Percentiles rank a stretch among this genome's conserved stretches.
These are phyloP conservation scores for Chytriomyces confervae DNA, from an alignment of 192 early-diverging fungal genomes.

Conservation along the genomic window DNA sequence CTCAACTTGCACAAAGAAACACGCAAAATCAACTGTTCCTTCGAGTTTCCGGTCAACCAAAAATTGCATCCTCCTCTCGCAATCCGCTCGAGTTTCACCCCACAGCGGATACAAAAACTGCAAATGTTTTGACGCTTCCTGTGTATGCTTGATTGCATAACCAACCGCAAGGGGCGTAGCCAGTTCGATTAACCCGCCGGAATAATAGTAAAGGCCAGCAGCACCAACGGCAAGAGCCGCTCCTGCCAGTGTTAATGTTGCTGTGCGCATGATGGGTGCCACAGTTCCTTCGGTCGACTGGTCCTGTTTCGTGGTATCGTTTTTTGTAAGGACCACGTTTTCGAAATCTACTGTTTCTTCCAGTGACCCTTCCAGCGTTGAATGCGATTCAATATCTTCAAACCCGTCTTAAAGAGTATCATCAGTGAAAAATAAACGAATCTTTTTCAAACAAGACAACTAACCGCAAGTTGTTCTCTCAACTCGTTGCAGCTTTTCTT, in stretches of 20 bases:
- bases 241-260: constrained; percentile 25
- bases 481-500: no score
- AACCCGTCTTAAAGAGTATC: no score
- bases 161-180: constrained; percentile 50
- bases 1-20: constrained; percentile 41
- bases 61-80: constrained; percentile 35
- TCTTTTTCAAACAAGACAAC: no score
- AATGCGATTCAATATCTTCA: no score
- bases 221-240: constrained; percentile 51
- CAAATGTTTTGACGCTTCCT: constrained; percentile 52
- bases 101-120: constrained; percentile 61
- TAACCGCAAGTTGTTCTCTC: no score
- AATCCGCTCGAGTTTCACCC: constrained; percentile 44
- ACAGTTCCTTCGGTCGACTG: no score
- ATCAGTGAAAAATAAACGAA: no score
- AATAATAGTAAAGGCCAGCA: constrained; percentile 47
- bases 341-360: no score
- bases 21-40: constrained; percentile 38
- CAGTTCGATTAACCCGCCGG: constrained; percentile 42
- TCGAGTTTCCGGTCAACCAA: constrained; percentile 31
- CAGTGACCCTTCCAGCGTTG: no score
- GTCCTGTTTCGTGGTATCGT: no score
- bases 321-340: no score
- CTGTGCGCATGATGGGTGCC: neutral
- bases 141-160: constrained; percentile 47